These are phyloP conservation scores for Flaveria linearis DNA, from an alignment of 129 eudicot species.

Conservation along the genomic window DNA sequence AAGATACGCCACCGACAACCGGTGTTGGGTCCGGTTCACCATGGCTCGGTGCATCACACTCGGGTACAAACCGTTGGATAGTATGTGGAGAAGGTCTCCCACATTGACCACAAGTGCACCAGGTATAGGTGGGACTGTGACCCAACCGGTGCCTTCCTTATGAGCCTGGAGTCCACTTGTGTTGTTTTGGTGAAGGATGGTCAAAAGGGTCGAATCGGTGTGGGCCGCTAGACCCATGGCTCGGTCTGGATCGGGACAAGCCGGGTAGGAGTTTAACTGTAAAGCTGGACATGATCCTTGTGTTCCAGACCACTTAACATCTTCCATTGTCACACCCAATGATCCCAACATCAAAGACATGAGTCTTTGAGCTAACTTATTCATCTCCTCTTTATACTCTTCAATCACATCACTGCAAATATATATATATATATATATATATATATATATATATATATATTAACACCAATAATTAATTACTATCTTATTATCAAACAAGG, in stretches of 20 bases:
- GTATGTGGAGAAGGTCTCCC: slow-evolving; percentile 80
- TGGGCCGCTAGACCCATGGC: slow-evolving; percentile 91
- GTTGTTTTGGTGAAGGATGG: slow-evolving; percentile 79
- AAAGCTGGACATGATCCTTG: slow-evolving; percentile 51
- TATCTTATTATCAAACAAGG: not conserved
- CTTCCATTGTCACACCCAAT: slow-evolving; percentile 59
- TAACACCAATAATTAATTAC: slow-evolving; percentile 7
- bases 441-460: no score
- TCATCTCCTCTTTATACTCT: slow-evolving; percentile 63
- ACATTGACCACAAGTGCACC: slow-evolving; percentile 72
- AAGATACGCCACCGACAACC: slow-evolving; percentile 66
- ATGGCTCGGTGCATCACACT: slow-evolving; percentile 83
- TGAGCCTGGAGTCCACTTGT: slow-evolving; percentile 73
- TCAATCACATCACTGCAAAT: slow-evolving; percentile 58
- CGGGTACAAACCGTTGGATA: slow-evolving; percentile 77
- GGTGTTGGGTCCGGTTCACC: slow-evolving; percentile 70
- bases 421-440: no score
- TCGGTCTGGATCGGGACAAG: slow-evolving; percentile 86
- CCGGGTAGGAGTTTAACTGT: slow-evolving; percentile 82
- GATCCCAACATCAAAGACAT: slow-evolving; percentile 73
- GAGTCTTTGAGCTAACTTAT: slow-evolving; percentile 54
- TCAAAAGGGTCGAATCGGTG: slow-evolving; percentile 66
- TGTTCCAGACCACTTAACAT: slow-evolving; percentile 57
- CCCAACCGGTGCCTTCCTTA: slow-evolving; percentile 63
- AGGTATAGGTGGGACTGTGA: slow-evolving; percentile 60